These are phyloP conservation scores for Phanerochaete carnosa DNA, from an alignment of 768 basidiomycete genomes.

Conservation along the genomic window DNA sequence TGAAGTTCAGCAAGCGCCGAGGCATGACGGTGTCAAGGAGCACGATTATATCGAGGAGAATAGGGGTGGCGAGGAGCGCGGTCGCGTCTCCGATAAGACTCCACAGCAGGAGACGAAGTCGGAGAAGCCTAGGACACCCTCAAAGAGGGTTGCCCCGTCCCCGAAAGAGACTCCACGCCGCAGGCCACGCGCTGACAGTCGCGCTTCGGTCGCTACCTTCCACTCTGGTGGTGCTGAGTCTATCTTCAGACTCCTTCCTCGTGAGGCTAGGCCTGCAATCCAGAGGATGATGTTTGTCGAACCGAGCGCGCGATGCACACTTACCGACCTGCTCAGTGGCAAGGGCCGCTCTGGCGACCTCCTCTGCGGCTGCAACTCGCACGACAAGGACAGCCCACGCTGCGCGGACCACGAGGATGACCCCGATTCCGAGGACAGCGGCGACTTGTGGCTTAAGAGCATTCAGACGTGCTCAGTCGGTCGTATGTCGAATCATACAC, in stretches of 20 bases:
- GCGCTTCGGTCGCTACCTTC: slow-evolving; percentile 57
- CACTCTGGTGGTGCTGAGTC: slow-evolving; percentile 78
- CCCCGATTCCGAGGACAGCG: slow-evolving; percentile 70
- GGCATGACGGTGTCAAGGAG: slow-evolving; percentile 13
- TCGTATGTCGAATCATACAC: slow-evolving; percentile 52
- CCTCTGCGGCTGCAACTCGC: slow-evolving; percentile 72
- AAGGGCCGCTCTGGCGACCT: slow-evolving; percentile 70
- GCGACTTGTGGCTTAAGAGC: slow-evolving; percentile 84
- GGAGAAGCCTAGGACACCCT: background rate
- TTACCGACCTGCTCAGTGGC: slow-evolving; percentile 87
- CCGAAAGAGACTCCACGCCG: slow-evolving; percentile 13
- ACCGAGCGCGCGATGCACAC: slow-evolving; percentile 83
- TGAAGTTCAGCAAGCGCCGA: background rate
- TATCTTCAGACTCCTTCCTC: slow-evolving; percentile 92
- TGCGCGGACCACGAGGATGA: slow-evolving; percentile 66
- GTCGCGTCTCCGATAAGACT: background rate
- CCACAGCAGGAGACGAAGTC: background rate
- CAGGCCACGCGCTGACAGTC: slow-evolving; percentile 29
- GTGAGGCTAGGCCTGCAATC: slow-evolving; percentile 86
- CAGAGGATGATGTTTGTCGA: slow-evolving; percentile 94
- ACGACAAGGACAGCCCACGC: slow-evolving; percentile 39
- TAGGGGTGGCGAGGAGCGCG: slow-evolving; percentile 10
- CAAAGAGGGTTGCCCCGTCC: background rate
- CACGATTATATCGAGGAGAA: slow-evolving; percentile 14
- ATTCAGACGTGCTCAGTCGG: slow-evolving; percentile 64